Percentiles rank a stretch among this genome's conserved stretches.
Evolutionary conservation across 495 filamentous ascomycete genomes (phyloP).

Genomic region (Penicillium chermesinum): DNA sequence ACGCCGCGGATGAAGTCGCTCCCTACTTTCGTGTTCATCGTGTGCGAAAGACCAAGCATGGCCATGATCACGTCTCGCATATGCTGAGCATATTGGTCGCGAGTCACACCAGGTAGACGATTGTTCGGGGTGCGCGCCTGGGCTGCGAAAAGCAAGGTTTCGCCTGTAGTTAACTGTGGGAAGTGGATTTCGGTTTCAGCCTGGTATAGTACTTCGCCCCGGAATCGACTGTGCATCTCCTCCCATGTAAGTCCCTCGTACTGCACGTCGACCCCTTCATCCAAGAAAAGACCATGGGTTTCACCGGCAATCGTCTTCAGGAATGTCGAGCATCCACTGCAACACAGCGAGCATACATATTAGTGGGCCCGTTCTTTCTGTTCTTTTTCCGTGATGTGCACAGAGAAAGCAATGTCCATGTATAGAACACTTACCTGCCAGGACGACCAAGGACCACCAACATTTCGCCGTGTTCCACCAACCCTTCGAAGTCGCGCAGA

Average conservation of each 20-base stretch:
- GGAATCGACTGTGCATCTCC: conserved; percentile 63
- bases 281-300: conserved; percentile 65
- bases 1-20: conserved; percentile 84
- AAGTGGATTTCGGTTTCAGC: conserved; percentile 65
- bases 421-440: conserved; percentile 42
- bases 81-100: conserved; percentile 44
- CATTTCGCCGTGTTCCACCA: conserved; percentile 77
- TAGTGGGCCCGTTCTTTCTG: background rate
- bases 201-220: conserved; percentile 63
- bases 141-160: conserved; percentile 61
- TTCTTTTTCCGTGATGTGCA: background rate
- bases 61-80: conserved; percentile 60
- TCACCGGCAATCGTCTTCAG: conserved; percentile 76
- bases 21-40: conserved; percentile 54
- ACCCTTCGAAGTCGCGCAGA: conserved; percentile 68
- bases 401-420: background rate
- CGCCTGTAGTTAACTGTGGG: conserved; percentile 59
- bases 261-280: conserved; percentile 61
- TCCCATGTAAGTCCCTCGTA: conserved; percentile 60
- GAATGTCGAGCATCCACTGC: conserved; percentile 69
- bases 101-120: conserved; percentile 43
- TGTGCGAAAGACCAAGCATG: conserved; percentile 54
- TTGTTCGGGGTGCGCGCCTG: conserved; percentile 47
- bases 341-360: background rate
- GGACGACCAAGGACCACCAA: conserved; percentile 72